phyloP scores from a whole-genome alignment of 2,329 filamentous ascomycete genomes.

The Paraphoma sp. region DNA sequence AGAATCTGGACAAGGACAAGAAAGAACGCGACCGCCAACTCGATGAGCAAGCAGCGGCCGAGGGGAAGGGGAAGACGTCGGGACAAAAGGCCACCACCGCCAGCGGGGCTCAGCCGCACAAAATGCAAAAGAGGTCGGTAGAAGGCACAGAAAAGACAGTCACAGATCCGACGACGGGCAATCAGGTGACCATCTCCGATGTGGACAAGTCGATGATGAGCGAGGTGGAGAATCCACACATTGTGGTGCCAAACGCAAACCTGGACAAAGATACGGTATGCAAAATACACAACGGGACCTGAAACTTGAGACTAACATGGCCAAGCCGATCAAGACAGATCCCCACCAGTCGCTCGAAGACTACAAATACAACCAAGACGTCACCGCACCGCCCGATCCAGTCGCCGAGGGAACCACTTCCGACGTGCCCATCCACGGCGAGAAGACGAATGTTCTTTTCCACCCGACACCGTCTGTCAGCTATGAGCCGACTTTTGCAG shows the following conservation, averaged over 20 bases:
- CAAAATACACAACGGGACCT: background rate
- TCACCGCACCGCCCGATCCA: slow-evolving; percentile 89
- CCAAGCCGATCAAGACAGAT: slow-evolving; percentile 70
- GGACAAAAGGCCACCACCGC: slow-evolving; percentile 12
- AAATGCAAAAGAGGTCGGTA: slow-evolving; percentile 54
- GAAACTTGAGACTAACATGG: slow-evolving; percentile 13
- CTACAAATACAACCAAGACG: slow-evolving; percentile 84
- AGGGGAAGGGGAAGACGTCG: slow-evolving; percentile 51
- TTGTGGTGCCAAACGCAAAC: slow-evolving; percentile 90
- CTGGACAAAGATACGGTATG: slow-evolving; percentile 72
- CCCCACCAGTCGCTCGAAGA: slow-evolving; percentile 75
- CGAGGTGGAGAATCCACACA: slow-evolving; percentile 72
- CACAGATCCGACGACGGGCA: slow-evolving; percentile 87
- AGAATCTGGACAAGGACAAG: slow-evolving; percentile 80
- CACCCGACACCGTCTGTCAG: slow-evolving; percentile 90
- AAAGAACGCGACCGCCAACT: slow-evolving; percentile 74
- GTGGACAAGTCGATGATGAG: slow-evolving; percentile 74
- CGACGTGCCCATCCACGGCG: slow-evolving; percentile 93
- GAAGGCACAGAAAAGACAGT: slow-evolving; percentile 64
- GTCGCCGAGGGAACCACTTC: slow-evolving; percentile 81
- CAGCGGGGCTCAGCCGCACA: slow-evolving; percentile 54
- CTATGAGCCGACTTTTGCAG: slow-evolving; percentile 85
- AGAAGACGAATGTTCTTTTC: slow-evolving; percentile 96
- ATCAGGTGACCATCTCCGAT: slow-evolving; percentile 85
- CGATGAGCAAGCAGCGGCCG: slow-evolving; percentile 61